Evolutionary conservation across 768 basidiomycete species (phyloP).

Genomic region (Suillus subalutaceus): DNA sequence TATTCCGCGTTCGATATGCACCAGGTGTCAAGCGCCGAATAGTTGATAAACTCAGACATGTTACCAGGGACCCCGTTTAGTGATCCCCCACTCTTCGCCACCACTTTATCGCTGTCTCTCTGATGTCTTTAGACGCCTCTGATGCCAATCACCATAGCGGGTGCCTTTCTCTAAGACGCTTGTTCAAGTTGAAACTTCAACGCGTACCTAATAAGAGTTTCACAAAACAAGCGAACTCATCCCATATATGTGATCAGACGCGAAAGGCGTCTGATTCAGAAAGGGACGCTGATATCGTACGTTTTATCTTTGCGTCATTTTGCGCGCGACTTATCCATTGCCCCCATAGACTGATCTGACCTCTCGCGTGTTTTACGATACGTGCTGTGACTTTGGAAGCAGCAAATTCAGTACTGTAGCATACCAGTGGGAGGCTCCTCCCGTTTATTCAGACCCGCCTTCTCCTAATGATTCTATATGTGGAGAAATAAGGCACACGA

Average conservation of each 20-base stretch:
- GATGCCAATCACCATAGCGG: conserved; percentile 24
- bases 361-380: conserved; percentile 38
- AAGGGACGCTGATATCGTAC: background rate
- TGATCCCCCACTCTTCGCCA: conserved; percentile 13
- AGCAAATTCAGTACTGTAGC: conserved; percentile 31
- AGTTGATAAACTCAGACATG: conserved; percentile 33
- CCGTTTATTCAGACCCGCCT: conserved; percentile 40
- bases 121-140: conserved; percentile 29
- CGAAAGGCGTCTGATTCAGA: background rate
- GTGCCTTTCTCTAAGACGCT: conserved; percentile 25
- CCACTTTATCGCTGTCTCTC: conserved; percentile 10
- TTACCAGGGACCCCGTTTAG: conserved; percentile 20
- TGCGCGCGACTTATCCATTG: conserved; percentile 7
- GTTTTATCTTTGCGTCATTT: background rate
- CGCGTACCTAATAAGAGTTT: conserved; percentile 7
- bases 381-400: conserved; percentile 48
- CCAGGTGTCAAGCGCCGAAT: conserved; percentile 22
- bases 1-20: conserved; percentile 20
- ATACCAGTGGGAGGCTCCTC: conserved; percentile 38
- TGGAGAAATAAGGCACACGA: conserved; percentile 48
- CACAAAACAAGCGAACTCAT: background rate
- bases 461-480: conserved; percentile 16
- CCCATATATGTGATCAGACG: background rate
- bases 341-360: conserved; percentile 12
- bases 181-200: conserved; percentile 16